These are phyloP conservation scores for Heterobasidion annosum DNA, from an alignment of 1,284 basidiomycete species.

Conservation along the genomic window DNA sequence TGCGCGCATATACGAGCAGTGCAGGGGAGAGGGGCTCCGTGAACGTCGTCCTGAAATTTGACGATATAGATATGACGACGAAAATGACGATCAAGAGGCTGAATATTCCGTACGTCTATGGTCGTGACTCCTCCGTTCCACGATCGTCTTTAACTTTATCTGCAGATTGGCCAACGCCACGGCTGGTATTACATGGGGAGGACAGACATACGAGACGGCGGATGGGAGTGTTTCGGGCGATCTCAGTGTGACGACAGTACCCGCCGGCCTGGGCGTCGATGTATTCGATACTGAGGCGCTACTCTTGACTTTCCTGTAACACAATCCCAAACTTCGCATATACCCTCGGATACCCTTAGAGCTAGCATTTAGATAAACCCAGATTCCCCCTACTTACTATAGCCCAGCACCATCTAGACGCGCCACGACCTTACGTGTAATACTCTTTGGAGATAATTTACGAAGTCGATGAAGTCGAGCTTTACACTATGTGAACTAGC, in stretches of 20 bases:
- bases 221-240: conserved; percentile 36
- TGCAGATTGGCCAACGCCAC: conserved; percentile 46
- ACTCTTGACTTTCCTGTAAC: conserved; percentile 23
- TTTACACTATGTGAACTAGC: no score
- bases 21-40: conserved; percentile 24
- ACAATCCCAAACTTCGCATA: no score
- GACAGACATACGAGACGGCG: conserved; percentile 53
- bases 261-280: conserved; percentile 34
- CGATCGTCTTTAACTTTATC: conserved; percentile 9
- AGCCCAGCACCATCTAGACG: no score
- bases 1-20: conserved; percentile 29
- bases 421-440: no score
- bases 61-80: conserved; percentile 12
- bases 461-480: no score
- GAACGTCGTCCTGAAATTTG: conserved; percentile 34
- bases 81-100: conserved; percentile 35
- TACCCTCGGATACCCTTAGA: no score
- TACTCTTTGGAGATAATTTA: no score
- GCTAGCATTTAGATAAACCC: no score
- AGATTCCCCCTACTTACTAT: no score
- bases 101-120: conserved; percentile 28
- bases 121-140: background rate
- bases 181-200: conserved; percentile 50
- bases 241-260: conserved; percentile 23
- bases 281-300: conserved; percentile 49